Base-by-base conservation (phyloP, 129 eudicot species). In the Apium graveolens region DNA sequence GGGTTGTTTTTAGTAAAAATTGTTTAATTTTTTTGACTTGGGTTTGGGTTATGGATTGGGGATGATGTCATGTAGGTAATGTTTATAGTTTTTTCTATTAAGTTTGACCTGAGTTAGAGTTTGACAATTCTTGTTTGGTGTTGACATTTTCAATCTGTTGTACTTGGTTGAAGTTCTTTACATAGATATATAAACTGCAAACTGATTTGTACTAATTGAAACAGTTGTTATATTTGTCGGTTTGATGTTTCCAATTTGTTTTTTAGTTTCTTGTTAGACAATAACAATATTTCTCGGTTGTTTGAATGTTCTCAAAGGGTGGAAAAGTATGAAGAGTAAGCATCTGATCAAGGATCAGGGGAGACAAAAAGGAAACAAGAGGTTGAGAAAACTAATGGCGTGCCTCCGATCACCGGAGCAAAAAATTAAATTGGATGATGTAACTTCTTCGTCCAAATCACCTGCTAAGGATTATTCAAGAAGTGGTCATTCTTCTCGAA, bases 351-450 rank as follows among this genome's bases (percentile, higher is more conserved):
- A 72, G 81, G 77, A 81, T 80, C 80, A 31, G 81, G 65, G 82
- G 8, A 84, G 68, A 76, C 70, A 53, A 39, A 53, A 79, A 65
- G 31, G 21, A 68, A 65, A 60, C 53, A 76, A 74, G 49, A 83
- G 81, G 77, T 84, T 90, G 45, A 46, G 86, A 71, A 90, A 80
- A 70, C 68, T 90, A 74, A 82, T 92, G 94, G 81, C 83, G 76
- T 90, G 92, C 68, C 78, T 95, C 34, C 81, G 90, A 82, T 88
- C 91, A 7, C 86, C 91, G 79, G 92, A 92, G 76, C 88, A 86
- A 43, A 69, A 79, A 44, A 10, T 44, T 39, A 80, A 31, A 44
- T 55, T 70, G 79, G 82, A 82, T 82, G 85, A 87, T 80, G 87
- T 87, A 89, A 85, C 84, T 70, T 87, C 90, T 70, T 84, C 89